phyloP scores from a whole-genome alignment of 305 asterid species.

The Plantago coronopus region DNA sequence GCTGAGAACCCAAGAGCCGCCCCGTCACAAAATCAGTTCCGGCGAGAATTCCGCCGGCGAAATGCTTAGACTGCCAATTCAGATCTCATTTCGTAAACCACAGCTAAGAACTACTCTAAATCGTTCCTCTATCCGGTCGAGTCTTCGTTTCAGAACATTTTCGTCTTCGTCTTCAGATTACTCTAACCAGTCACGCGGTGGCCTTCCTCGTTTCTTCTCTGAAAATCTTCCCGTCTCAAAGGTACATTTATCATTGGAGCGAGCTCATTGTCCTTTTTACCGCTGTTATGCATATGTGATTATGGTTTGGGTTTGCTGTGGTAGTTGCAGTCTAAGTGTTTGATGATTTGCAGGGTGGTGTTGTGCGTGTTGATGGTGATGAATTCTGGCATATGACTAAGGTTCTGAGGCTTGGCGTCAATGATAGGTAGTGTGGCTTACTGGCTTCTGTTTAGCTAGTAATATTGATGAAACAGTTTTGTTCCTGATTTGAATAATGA shows the following conservation, averaged over 20 bases:
- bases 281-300: background rate
- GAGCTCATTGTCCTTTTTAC: background rate
- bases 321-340: slow-evolving; percentile 22
- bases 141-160: slow-evolving; percentile 32
- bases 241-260: slow-evolving; percentile 19
- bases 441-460: background rate
- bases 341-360: slow-evolving; percentile 54
- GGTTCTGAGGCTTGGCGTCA: slow-evolving; percentile 59
- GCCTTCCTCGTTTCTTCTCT: slow-evolving; percentile 90
- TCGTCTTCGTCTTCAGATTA: slow-evolving; percentile 37
- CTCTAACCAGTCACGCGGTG: slow-evolving; percentile 83
- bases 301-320: background rate
- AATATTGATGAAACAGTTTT: too few species aligned
- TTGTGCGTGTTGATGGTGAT: slow-evolving; percentile 79
- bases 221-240: slow-evolving; percentile 54
- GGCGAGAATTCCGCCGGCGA: slow-evolving; percentile 26
- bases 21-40: background rate
- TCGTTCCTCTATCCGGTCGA: slow-evolving; percentile 26
- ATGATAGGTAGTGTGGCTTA: slow-evolving; percentile 58
- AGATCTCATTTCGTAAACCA: slow-evolving; percentile 31
- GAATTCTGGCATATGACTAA: slow-evolving; percentile 95
- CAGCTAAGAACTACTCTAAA: slow-evolving; percentile 27
- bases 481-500: too few species aligned
- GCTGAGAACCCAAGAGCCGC: too few species aligned
- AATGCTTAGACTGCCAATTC: slow-evolving; percentile 37